Evolutionary conservation across 202 grass and related monocot genomes (phyloP).

Genomic region (Brachypodium distachyon): DNA sequence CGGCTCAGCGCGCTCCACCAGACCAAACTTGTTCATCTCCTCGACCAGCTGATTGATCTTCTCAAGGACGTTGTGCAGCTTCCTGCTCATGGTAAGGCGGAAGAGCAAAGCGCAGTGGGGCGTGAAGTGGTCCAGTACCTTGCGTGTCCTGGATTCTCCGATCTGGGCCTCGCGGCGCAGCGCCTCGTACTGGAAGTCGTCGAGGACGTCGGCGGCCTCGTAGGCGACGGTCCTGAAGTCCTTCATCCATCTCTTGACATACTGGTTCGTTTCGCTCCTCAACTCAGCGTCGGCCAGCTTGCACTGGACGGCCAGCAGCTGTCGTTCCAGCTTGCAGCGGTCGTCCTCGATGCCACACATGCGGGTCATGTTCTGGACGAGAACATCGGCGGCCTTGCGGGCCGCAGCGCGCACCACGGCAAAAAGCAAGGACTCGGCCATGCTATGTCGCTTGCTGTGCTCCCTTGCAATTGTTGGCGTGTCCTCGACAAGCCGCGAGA

Average conservation of each 20-base stretch:
- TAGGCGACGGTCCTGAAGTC: neutral
- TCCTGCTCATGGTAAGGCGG: neutral
- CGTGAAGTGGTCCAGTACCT: neutral
- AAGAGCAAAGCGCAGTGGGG: neutral
- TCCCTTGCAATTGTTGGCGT: too few relatives aligned
- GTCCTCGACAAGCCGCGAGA: too few relatives aligned
- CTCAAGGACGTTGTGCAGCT: neutral
- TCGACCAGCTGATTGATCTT: neutral
- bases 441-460: neutral
- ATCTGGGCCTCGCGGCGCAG: neutral
- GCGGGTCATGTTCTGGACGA: neutral
- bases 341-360: neutral
- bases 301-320: neutral
- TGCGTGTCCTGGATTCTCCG: neutral
- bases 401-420: neutral
- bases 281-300: neutral
- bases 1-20: neutral
- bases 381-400: neutral
- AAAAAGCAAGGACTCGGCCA: neutral
- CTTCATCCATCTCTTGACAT: neutral
- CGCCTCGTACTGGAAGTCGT: conserved; percentile 11
- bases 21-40: neutral
- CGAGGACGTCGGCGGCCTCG: conserved; percentile 10
- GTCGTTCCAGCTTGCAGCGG: neutral
- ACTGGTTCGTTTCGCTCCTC: neutral